A percentile compares a stretch with the other conserved stretches of the same genome.
These are phyloP conservation scores for Ceratocystis colombiana DNA, from an alignment of 2,329 filamentous ascomycete genomes.

Conservation along the genomic window DNA sequence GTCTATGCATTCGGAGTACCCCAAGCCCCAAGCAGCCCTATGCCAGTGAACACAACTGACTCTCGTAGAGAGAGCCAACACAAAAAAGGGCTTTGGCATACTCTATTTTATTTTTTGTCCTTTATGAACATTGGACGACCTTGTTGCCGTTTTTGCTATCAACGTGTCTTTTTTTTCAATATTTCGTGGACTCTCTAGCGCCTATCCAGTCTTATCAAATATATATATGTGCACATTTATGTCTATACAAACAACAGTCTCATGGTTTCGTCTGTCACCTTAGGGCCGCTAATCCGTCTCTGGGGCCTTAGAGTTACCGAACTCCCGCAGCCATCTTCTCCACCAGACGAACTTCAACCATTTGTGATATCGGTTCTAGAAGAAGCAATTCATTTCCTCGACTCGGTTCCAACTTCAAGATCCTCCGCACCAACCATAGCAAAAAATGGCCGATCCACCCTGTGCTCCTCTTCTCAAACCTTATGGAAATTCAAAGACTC, in stretches of 20 bases:
- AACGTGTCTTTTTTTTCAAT: no score
- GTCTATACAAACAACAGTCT: conserved; percentile 1
- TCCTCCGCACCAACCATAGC: conserved; percentile 22
- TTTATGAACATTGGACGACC: no score
- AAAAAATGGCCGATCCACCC: background rate
- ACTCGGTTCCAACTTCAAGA: conserved; percentile 39
- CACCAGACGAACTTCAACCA: conserved; percentile 37
- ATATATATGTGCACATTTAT: background rate
- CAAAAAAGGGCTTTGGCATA: no score
- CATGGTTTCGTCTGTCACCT: conserved; percentile 21
- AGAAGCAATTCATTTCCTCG: conserved; percentile 52
- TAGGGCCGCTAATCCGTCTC: conserved; percentile 45
- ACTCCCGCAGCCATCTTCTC: conserved; percentile 38
- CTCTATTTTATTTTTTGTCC: no score
- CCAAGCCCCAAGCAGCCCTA: background rate
- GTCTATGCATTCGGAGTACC: conserved; percentile 5
- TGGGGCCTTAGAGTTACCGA: conserved; percentile 42
- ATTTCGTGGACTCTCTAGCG: background rate
- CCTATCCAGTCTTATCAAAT: background rate
- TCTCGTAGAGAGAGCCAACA: background rate
- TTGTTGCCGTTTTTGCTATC: no score
- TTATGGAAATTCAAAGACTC: conserved; percentile 43
- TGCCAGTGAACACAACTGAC: background rate
- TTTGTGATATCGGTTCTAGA: conserved; percentile 45
- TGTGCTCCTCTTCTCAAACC: background rate